Conservation (phyloP, 768 basidiomycete genomes). For the Hypholoma sublateritium region DNA sequence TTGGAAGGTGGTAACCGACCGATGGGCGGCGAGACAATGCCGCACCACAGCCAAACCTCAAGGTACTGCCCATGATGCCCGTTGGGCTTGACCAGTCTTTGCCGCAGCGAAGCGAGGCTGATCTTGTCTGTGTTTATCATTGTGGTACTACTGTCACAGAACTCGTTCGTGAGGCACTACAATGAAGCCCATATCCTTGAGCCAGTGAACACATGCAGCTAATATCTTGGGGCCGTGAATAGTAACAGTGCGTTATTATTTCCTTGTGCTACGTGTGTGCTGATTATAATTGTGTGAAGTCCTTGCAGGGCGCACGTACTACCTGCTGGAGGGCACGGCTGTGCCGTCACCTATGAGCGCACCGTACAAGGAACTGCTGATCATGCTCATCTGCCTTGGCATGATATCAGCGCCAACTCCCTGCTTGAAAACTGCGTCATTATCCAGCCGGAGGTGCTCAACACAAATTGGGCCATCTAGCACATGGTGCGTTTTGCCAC, state of each 20-base stretch:
- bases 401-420: constrained; percentile 49
- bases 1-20: constrained; percentile 76
- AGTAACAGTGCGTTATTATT: constrained; percentile 45
- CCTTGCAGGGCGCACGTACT: constrained; percentile 72
- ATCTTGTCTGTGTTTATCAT: constrained; percentile 76
- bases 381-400: constrained; percentile 74
- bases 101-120: too few species aligned
- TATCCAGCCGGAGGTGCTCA: constrained; percentile 61
- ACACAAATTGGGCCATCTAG: constrained; percentile 69
- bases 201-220: constrained; percentile 51
- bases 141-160: constrained; percentile 67
- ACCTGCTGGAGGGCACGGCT: constrained; percentile 71
- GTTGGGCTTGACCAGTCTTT: constrained; percentile 66
- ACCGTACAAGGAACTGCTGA: constrained; percentile 74
- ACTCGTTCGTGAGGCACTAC: constrained; percentile 74
- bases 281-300: constrained; percentile 31
- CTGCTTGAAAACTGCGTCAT: constrained; percentile 70
- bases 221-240: constrained; percentile 78
- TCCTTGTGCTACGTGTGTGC: background rate
- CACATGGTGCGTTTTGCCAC: constrained; percentile 62
- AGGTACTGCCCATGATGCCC: constrained; percentile 69
- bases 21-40: constrained; percentile 76
- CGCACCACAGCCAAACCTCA: constrained; percentile 63
- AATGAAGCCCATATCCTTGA: constrained; percentile 81
- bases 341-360: constrained; percentile 68